Evolutionary conservation across 257 asterid species (phyloP).

Genomic region (Solanum gracilifrons): DNA sequence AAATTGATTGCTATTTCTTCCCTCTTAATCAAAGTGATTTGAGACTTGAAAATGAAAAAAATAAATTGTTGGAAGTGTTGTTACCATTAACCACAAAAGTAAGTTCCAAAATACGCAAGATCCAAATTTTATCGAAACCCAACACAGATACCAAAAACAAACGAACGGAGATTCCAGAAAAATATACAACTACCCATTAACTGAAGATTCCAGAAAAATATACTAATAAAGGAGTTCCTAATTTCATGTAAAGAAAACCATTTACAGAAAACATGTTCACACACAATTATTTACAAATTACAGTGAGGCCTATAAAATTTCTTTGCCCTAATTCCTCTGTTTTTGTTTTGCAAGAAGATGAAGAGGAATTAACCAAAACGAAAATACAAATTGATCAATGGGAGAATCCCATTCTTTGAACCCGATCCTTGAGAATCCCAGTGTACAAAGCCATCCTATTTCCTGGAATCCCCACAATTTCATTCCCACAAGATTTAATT

Average conservation of each 20-base stretch:
- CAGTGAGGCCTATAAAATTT: neutral
- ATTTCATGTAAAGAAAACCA: neutral
- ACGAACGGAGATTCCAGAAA: neutral
- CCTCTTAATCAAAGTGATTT: neutral
- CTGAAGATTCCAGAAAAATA: neutral
- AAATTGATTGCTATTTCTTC: neutral
- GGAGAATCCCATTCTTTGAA: conserved; percentile 31
- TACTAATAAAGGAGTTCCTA: neutral
- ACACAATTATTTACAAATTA: neutral
- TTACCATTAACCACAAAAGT: neutral
- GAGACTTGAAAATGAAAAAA: neutral
- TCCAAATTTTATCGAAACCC: neutral
- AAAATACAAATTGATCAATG: neutral
- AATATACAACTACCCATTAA: neutral
- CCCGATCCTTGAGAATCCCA: conserved; percentile 70
- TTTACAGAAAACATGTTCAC: neutral
- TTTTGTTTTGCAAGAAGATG: neutral
- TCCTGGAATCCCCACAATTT: conserved; percentile 33
- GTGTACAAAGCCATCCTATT: conserved; percentile 63
- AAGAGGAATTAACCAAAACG: neutral
- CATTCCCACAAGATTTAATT: conserved; percentile 22
- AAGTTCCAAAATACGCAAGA: neutral
- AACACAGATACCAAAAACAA: too few species aligned
- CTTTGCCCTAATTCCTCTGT: neutral
- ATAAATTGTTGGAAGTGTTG: neutral